Evolutionary conservation across 257 asterid species (phyloP).

Genomic region (Solanum medicagineum): DNA sequence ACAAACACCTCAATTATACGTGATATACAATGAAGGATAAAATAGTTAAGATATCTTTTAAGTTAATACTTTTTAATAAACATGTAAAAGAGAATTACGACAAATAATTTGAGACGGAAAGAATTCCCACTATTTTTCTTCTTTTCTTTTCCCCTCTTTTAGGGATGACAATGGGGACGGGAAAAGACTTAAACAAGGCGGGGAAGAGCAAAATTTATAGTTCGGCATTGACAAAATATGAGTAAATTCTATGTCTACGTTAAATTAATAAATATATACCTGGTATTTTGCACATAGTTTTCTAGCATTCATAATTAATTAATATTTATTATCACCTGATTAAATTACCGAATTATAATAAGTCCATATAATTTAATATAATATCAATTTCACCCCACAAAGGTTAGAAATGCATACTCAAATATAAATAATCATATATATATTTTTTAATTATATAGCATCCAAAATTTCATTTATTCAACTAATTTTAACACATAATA

Average conservation of each 20-base stretch:
- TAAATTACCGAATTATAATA: background rate
- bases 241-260: background rate
- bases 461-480: background rate
- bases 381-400: background rate
- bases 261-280: background rate
- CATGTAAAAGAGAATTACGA: too few relatives aligned
- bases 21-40: too few relatives aligned
- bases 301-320: background rate
- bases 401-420: background rate
- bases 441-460: background rate
- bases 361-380: background rate
- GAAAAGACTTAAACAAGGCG: too few relatives aligned
- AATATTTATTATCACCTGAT: background rate
- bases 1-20: background rate
- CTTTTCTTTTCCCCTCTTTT: too few relatives aligned
- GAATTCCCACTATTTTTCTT: too few relatives aligned
- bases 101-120: background rate
- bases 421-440: background rate
- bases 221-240: background rate
- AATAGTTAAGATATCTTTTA: too few relatives aligned
- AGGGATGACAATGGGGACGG: too few relatives aligned
- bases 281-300: background rate
- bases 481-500: background rate
- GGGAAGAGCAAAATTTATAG: too few relatives aligned
- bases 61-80: too few relatives aligned